Conservation (phyloP, 2,329 filamentous ascomycete species). For the Penicillium crustosum region DNA sequence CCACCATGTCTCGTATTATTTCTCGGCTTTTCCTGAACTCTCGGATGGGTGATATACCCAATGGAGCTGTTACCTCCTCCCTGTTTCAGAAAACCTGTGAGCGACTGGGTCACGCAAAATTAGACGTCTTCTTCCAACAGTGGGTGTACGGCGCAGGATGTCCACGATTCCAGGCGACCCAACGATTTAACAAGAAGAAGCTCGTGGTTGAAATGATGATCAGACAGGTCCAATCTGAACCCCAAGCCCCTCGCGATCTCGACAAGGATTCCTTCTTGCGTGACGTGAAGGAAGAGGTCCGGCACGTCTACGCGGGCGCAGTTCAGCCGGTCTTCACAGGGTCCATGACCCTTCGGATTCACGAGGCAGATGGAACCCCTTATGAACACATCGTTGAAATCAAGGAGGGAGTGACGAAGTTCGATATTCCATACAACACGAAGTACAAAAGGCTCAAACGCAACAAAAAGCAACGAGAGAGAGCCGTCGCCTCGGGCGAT, state of each 20-base stretch:
- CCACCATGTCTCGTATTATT: slow-evolving; percentile 80
- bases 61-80: slow-evolving; percentile 69
- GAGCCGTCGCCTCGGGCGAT: slow-evolving; percentile 63
- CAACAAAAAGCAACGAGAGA: slow-evolving; percentile 78
- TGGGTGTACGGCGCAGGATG: slow-evolving; percentile 90
- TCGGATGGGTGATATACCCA: slow-evolving; percentile 73
- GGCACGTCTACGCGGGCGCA: slow-evolving; percentile 66
- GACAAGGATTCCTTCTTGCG: slow-evolving; percentile 76
- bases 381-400: slow-evolving; percentile 98
- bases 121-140: slow-evolving; percentile 90
- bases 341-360: slow-evolving; percentile 95
- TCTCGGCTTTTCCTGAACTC: slow-evolving; percentile 82
- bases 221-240: slow-evolving; percentile 67
- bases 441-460: slow-evolving; percentile 98
- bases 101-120: slow-evolving; percentile 79
- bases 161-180: slow-evolving; percentile 79
- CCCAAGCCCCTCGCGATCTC: slow-evolving; percentile 58
- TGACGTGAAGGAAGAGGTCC: slow-evolving; percentile 75
- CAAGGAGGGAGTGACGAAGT: slow-evolving; percentile 77
- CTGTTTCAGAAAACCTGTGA: slow-evolving; percentile 82
- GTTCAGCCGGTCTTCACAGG: slow-evolving; percentile 84
- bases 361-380: slow-evolving; percentile 95
- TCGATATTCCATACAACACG: slow-evolving; percentile 97
- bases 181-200: slow-evolving; percentile 97
- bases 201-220: slow-evolving; percentile 91